Percentiles rank a stretch among this genome's conserved stretches.
Evolutionary conservation across 305 asterid genomes (phyloP).

Genomic region (Plantago rigida): DNA sequence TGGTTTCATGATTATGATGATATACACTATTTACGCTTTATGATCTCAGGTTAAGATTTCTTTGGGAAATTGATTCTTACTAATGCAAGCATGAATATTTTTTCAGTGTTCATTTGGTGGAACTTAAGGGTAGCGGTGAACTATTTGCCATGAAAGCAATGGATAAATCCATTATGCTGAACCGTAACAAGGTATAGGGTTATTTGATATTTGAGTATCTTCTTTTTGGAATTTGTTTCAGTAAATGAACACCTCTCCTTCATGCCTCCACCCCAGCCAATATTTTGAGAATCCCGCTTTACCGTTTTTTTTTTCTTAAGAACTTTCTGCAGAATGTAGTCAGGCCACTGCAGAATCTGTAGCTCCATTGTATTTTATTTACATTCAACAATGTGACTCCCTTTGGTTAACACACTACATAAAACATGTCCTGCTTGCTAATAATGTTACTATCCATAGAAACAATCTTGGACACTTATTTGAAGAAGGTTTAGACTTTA

Average conservation of each 20-base stretch:
- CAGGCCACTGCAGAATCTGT: slow-evolving; percentile 1
- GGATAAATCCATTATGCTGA: slow-evolving; percentile 89
- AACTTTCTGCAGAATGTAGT: background rate
- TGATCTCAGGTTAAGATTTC: background rate
- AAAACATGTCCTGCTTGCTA: no score
- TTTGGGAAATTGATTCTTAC: slow-evolving; percentile 9
- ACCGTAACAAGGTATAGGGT: slow-evolving; percentile 72
- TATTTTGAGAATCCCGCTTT: no score
- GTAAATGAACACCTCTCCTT: background rate
- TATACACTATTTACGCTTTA: no score
- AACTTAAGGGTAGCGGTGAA: slow-evolving; percentile 61
- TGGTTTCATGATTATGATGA: no score
- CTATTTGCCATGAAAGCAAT: slow-evolving; percentile 97
- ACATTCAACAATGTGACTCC: no score
- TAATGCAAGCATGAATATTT: background rate
- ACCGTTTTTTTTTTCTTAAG: no score
- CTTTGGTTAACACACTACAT: no score
- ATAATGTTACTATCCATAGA: no score
- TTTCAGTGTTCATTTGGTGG: slow-evolving; percentile 98
- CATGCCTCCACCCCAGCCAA: no score
- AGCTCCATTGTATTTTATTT: background rate
- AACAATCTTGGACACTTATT: background rate
- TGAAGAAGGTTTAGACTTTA: background rate
- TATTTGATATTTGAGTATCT: background rate
- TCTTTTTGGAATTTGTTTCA: background rate